Percentiles rank a stretch among this genome's conserved stretches.
Conservation (phyloP, 352 stramenopile species). For the Pythium scleroteichum region DNA sequence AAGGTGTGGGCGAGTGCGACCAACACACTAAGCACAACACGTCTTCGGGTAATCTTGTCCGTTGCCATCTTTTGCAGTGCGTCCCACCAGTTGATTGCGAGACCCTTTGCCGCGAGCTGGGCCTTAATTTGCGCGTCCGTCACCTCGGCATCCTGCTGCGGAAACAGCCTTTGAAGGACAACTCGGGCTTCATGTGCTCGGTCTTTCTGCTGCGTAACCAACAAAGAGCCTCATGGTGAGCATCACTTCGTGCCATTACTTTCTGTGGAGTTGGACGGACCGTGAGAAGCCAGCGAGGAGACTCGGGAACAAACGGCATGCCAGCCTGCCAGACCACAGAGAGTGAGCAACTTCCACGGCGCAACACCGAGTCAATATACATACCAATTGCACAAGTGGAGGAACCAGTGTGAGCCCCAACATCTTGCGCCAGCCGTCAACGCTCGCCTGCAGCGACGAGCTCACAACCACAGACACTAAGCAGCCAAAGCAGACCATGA, state of each 20-base stretch:
- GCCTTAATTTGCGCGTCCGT: slow-evolving; percentile 27
- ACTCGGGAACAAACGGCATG: slow-evolving; percentile 72
- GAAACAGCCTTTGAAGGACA: slow-evolving; percentile 35
- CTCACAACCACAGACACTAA: slow-evolving; percentile 64
- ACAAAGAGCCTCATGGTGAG: not conserved
- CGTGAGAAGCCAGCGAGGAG: slow-evolving; percentile 62
- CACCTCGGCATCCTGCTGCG: slow-evolving; percentile 4
- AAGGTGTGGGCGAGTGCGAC: slow-evolving; percentile 67
- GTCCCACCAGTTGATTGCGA: slow-evolving; percentile 40
- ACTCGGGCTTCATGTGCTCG: slow-evolving; percentile 42
- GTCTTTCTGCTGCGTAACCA: slow-evolving; percentile 39
- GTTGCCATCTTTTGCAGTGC: slow-evolving; percentile 38
- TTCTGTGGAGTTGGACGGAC: slow-evolving; percentile 27
- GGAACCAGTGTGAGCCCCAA: slow-evolving; percentile 62
- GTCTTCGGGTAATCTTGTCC: slow-evolving; percentile 41
- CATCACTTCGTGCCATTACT: not conserved
- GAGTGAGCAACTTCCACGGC: not conserved
- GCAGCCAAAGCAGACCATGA: slow-evolving; percentile 75
- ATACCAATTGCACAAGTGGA: slow-evolving; percentile 61
- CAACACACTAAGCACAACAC: slow-evolving; percentile 54
- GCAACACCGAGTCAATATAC: not conserved
- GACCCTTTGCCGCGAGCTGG: slow-evolving; percentile 27
- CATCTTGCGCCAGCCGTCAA: slow-evolving; percentile 67
- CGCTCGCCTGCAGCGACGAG: slow-evolving; percentile 36
- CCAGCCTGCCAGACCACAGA: slow-evolving; percentile 36